Evolutionary conservation across 1,284 basidiomycete genomes (phyloP).

Genomic region (Tausonia pullulans): DNA sequence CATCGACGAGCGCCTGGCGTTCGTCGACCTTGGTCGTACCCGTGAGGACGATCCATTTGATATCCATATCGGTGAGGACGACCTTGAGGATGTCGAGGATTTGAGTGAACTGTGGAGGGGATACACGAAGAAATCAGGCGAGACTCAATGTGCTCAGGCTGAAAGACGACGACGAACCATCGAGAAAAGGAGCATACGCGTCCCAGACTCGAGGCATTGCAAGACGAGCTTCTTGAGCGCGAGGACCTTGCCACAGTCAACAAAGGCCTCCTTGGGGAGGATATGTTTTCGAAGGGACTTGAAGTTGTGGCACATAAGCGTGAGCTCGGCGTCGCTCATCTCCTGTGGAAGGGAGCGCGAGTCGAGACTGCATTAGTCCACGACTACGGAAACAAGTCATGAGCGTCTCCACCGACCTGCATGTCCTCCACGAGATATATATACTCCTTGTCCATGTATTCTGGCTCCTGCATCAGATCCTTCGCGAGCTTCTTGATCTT

Average conservation of each 20-base stretch:
- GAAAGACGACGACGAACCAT: slow-evolving; percentile 46
- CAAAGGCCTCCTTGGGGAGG: slow-evolving; percentile 62
- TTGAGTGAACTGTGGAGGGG: slow-evolving; percentile 65
- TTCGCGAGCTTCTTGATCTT: slow-evolving; percentile 64
- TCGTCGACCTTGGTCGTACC: slow-evolving; percentile 90
- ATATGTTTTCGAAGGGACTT: slow-evolving; percentile 75
- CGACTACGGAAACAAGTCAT: neutral
- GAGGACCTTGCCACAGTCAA: slow-evolving; percentile 81
- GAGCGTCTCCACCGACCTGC: slow-evolving; percentile 34
- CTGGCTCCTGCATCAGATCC: slow-evolving; percentile 77
- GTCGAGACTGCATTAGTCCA: neutral
- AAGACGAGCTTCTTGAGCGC: slow-evolving; percentile 61
- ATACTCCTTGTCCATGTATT: slow-evolving; percentile 53
- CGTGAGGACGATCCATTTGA: slow-evolving; percentile 78
- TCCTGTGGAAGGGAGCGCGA: slow-evolving; percentile 38
- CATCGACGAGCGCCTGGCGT: slow-evolving; percentile 85
- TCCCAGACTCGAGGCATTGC: slow-evolving; percentile 54
- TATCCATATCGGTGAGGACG: slow-evolving; percentile 63
- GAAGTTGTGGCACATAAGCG: slow-evolving; percentile 66
- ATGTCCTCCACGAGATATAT: slow-evolving; percentile 81
- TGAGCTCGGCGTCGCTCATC: slow-evolving; percentile 91
- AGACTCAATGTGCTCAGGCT: neutral
- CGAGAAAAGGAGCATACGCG: slow-evolving; percentile 86
- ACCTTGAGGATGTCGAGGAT: slow-evolving; percentile 84
- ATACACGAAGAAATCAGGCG: neutral